Base-by-base conservation (phyloP, 73 alveolate species). In the Stentor coeruleus region DNA sequence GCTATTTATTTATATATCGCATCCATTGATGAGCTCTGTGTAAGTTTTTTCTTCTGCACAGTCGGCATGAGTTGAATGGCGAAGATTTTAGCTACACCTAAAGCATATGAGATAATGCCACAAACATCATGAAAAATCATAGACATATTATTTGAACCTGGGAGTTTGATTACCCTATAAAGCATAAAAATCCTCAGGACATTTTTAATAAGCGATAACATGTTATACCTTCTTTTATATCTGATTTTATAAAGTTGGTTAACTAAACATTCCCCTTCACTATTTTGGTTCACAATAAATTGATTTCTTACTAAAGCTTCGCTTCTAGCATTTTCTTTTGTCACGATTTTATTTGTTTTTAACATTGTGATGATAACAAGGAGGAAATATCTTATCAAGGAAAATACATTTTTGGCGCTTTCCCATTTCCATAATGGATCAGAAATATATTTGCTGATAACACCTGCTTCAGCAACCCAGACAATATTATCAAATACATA, bases 391-490 rank as follows among this genome's bases (percentile, higher is more conserved):
- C 79, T 66, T 66, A 66, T 66, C 2, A 66, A 66, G 14, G 79
- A 66, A 2, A 66, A 20, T 26, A 31, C n/a, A 31, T 66, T 31
- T 31, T 33, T 20, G 11, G 39, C 33, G 37, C 39, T 66, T 26
- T 66, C 79, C 79, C 79, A 66, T 66, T 66, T 66, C 79, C 79
- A 66, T 14, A 14, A 28, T 2, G 39, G n/a, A 26, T 31, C 37
- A 20, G 37, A 66, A 11, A 66, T 31, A 33, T 20, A 66, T 26
- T 33, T 31, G 37, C 39, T 66, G 1, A 33, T 66, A 33, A 66
- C 79, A 14, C 79, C 79, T 1, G 37, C 37, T 26, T 66, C 37
- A 33, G 79, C n/a, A 33, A 66, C 37, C 37, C 79, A 66, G n/a
- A 66, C 79, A 33, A 66, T 14, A 66, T 66, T 66, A 66, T 66